These are phyloP conservation scores for Citrus medica DNA, from an alignment of 345 rosid species.

Conservation along the genomic window DNA sequence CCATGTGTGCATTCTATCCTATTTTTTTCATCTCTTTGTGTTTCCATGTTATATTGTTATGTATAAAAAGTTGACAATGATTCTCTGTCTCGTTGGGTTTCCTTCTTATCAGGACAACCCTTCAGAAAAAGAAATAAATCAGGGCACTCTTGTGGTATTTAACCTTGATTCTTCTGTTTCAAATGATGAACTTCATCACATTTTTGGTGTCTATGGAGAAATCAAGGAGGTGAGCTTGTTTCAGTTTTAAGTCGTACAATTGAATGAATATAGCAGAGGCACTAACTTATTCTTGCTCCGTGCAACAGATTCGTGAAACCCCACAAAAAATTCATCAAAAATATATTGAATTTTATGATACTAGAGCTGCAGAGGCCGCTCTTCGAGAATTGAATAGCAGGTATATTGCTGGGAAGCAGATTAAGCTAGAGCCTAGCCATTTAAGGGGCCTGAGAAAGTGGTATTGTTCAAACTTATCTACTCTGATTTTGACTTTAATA, in stretches of 20 bases:
- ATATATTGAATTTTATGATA: conserved; percentile 37
- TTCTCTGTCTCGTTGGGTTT: conserved; percentile 1
- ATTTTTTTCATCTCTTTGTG: not conserved
- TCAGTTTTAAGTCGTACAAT: not conserved
- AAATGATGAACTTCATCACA: conserved; percentile 31
- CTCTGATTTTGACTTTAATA: not conserved
- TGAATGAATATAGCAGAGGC: not conserved
- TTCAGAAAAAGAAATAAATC: conserved; percentile 33
- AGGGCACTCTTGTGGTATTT: conserved; percentile 30
- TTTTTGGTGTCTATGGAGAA: conserved; percentile 36
- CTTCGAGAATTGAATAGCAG: conserved; percentile 30
- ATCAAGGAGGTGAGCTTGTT: conserved; percentile 29
- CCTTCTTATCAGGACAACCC: conserved; percentile 28
- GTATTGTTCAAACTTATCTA: not conserved
- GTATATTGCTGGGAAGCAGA: conserved; percentile 33
- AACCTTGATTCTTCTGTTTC: conserved; percentile 37
- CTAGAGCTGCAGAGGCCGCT: conserved; percentile 41
- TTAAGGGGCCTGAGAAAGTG: conserved; percentile 25
- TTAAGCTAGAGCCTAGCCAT: conserved; percentile 27
- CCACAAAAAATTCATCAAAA: conserved; percentile 28
- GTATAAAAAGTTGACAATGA: not conserved
- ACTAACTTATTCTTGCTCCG: not conserved
- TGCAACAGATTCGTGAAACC: conserved; percentile 28
- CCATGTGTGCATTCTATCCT: not conserved
- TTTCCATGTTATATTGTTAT: not conserved